Conservation (phyloP, 2,329 filamentous ascomycete genomes). For the Hymenoscyphus repandus region DNA sequence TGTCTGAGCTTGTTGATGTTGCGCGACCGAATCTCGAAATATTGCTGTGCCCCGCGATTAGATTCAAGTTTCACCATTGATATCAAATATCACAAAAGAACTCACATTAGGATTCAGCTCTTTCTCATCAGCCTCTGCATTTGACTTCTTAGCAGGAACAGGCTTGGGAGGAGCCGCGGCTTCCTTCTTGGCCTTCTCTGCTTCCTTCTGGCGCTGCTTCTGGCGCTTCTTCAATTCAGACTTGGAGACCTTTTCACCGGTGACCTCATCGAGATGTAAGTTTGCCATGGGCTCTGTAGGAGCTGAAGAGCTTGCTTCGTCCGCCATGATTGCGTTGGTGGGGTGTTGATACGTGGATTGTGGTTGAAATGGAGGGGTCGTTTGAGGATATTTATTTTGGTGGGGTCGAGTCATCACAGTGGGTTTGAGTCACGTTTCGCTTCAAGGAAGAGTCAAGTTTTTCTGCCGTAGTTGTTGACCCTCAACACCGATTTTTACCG, state of each 20-base stretch:
- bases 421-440: conserved; percentile 10
- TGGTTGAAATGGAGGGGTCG: conserved; percentile 1
- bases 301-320: conserved; percentile 19
- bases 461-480: background rate
- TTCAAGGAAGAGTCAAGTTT: background rate
- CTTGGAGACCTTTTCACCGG: conserved; percentile 83
- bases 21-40: conserved; percentile 92
- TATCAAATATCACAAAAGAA: conserved; percentile 16
- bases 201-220: conserved; percentile 83
- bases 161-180: conserved; percentile 58
- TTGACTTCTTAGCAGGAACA: conserved; percentile 51
- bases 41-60: conserved; percentile 53
- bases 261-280: conserved; percentile 84
- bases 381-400: conserved; percentile 13
- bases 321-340: conserved; percentile 28
- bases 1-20: conserved; percentile 71
- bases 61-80: background rate
- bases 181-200: conserved; percentile 83
- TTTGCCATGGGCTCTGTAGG: conserved; percentile 26
- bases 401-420: conserved; percentile 9
- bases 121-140: conserved; percentile 54
- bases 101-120: conserved; percentile 70
- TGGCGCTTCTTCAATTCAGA: conserved; percentile 89
- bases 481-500: background rate
- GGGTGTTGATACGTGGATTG: conserved; percentile 1